Evolutionary conservation across 2,329 filamentous ascomycete species (phyloP).

Genomic region (Zymoseptoria crescenta): DNA sequence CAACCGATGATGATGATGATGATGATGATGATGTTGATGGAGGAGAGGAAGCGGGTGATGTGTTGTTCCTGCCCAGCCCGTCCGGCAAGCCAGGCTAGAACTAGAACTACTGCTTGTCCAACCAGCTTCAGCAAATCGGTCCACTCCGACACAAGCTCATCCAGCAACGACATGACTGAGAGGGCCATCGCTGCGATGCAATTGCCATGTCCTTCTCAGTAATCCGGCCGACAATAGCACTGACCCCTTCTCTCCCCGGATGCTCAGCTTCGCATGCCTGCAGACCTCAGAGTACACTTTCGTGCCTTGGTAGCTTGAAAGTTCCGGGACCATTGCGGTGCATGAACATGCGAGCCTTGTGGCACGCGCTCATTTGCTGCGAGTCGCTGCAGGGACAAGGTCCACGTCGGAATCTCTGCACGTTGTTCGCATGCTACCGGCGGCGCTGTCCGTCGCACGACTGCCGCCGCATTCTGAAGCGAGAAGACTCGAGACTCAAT

Average conservation of each 20-base stretch:
- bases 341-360: slow-evolving; percentile 20
- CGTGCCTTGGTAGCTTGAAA: neutral
- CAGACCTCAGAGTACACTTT: neutral
- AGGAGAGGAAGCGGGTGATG: slow-evolving; percentile 15
- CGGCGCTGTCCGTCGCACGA: neutral
- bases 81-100: neutral
- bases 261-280: neutral
- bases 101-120: neutral
- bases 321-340: neutral
- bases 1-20: neutral
- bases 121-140: slow-evolving; percentile 16
- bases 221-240: neutral
- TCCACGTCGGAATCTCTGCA: neutral
- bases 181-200: slow-evolving; percentile 3
- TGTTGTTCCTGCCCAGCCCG: slow-evolving; percentile 16
- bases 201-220: slow-evolving; percentile 4
- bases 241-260: neutral
- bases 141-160: slow-evolving; percentile 13
- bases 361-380: slow-evolving; percentile 21
- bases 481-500: neutral
- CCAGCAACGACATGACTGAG: neutral
- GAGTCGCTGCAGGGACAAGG: neutral
- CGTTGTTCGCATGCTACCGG: neutral
- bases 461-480: neutral
- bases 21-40: slow-evolving; percentile 1